phyloP scores from a whole-genome alignment of 2,329 filamentous ascomycete genomes.

The Cladosporium sp. region DNA sequence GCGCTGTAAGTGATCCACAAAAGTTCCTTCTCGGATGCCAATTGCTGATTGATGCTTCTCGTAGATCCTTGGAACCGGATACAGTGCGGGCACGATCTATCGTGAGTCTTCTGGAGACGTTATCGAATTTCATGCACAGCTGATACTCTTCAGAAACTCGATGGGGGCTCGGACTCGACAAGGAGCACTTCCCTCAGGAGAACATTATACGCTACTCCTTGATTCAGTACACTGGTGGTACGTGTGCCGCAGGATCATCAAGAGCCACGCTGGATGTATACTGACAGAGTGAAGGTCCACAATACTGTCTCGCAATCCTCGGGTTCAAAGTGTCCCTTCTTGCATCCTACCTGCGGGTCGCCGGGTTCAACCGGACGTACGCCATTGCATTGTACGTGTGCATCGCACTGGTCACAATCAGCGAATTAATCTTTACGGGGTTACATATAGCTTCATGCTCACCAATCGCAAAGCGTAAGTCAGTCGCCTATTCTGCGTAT shows the following conservation, averaged over 20 bases:
- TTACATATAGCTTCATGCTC: conserved; percentile 22
- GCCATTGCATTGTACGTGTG: conserved; percentile 13
- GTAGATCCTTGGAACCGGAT: conserved; percentile 20
- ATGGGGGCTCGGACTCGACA: conserved; percentile 21
- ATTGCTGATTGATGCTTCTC: not conserved
- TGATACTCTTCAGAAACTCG: conserved; percentile 15
- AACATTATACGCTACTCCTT: conserved; percentile 19
- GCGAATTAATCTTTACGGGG: conserved; percentile 20
- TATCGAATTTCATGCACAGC: not conserved
- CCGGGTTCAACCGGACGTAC: conserved; percentile 22
- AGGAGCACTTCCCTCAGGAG: conserved; percentile 11
- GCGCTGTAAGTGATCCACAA: not conserved
- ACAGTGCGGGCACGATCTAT: conserved; percentile 19
- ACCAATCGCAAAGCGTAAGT: conserved; percentile 21
- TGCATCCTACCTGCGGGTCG: conserved; percentile 21
- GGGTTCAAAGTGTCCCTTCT: conserved; percentile 24
- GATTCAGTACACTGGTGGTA: conserved; percentile 20
- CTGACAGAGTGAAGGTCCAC: conserved; percentile 12
- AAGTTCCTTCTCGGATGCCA: not conserved
- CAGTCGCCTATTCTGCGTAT: not conserved
- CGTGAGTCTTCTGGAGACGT: conserved; percentile 8
- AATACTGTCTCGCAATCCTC: conserved; percentile 22
- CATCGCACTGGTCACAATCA: conserved; percentile 20
- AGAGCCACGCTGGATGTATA: not conserved
- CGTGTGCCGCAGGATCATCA: not conserved